A percentile compares a stretch with the other conserved stretches of the same genome.
phyloP scores from a whole-genome alignment of 2,329 filamentous ascomycete species.

The Fusarium sp. region DNA sequence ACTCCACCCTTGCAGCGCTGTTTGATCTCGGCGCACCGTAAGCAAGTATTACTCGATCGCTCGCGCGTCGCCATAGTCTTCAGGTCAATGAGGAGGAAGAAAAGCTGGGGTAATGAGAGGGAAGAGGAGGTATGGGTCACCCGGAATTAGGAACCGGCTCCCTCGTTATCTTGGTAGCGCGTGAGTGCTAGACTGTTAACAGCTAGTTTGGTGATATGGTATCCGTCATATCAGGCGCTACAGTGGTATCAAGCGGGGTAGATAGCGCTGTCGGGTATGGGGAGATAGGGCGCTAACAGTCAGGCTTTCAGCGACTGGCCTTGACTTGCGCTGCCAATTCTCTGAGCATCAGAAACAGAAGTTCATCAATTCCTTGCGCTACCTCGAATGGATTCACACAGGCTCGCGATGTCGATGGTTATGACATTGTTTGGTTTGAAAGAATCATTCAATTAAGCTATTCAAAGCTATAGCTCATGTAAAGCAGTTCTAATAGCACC shows the following conservation, averaged over 20 bases:
- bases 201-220: neutral
- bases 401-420: neutral
- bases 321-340: neutral
- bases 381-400: no score
- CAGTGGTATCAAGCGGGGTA: neutral
- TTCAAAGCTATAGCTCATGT: neutral
- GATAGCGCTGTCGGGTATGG: neutral
- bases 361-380: neutral
- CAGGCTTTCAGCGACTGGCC: neutral
- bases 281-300: neutral
- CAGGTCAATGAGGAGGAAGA: neutral
- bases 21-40: slow-evolving; percentile 6
- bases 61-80: neutral
- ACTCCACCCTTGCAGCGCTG: slow-evolving; percentile 1
- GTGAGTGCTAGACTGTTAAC: neutral
- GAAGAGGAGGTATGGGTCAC: neutral
- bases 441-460: neutral
- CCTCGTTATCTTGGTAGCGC: slow-evolving; percentile 3
- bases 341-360: no score
- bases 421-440: rapidly evolving
- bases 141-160: neutral
- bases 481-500: slow-evolving; percentile 42
- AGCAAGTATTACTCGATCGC: neutral
- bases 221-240: neutral
- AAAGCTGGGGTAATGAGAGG: slow-evolving; percentile 8